Base-by-base conservation (phyloP, 2,329 filamentous ascomycete species). In the Botrytis elliptica region DNA sequence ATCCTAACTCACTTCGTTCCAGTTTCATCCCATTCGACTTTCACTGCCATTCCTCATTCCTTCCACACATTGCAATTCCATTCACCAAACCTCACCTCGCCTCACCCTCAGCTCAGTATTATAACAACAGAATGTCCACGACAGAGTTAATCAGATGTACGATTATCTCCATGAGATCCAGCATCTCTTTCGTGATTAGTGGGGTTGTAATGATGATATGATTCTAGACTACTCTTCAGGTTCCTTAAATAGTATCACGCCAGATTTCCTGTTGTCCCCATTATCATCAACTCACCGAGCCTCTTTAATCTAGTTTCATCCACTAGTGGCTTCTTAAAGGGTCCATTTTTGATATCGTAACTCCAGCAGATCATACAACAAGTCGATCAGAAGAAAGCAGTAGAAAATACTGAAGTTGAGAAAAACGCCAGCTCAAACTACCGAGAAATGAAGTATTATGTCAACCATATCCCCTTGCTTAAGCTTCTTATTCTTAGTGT, bases 341-440 rank as follows among this genome's bases (percentile, higher is more conserved):
- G n/a, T n/a, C n/a, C n/a, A n/a, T n/a, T n/a, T n/a, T 16, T n/a
- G 25, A 52, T 52, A 52, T 4, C 25, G 14, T 16, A 25, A n/a
- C 10, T 7, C 10, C 44, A 46, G 20, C 7, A 49, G 46, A 25
- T 4, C 9, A 9, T 52, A 52, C 49, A 52, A n/a, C 25, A 49
- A 49, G 10, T 10, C 3, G 0, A 10, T 2, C 3, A 25, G 22
- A 10, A 49, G 4, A 20, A 1, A 25, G 22, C 9, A 1, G 12
- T 14, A 52, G 22, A 22, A n/a, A 9, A 49, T 22, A 4, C 25
- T 52, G 22, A n/a, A n/a, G 49, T 14, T 16, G 3, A 16, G 40
- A 16, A 42, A 42, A 0, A 49, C 3, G 25, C 9, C 0, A 49
- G 46, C 4, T 8, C 9, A 12, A 25, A 6, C 9, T 49, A 49